Evolutionary conservation across 2,329 filamentous ascomycete genomes (phyloP).

Genomic region (Huntiella bhutanensis): DNA sequence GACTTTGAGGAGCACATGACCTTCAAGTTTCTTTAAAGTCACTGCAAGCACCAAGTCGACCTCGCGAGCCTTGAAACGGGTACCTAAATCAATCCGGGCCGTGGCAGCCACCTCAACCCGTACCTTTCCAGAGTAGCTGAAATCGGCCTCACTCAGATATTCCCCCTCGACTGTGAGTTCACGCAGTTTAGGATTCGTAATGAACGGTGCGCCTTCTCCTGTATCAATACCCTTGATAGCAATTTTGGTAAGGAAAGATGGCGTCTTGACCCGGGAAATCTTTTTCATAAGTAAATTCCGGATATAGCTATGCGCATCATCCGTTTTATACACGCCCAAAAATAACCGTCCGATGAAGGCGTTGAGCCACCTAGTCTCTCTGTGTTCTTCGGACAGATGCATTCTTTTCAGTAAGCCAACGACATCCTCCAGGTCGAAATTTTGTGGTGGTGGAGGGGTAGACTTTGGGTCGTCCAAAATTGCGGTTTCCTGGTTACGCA

Average conservation of each 20-base stretch:
- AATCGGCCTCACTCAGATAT: slow-evolving; percentile 66
- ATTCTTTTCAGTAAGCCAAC: slow-evolving; percentile 77
- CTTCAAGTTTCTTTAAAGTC: slow-evolving; percentile 67
- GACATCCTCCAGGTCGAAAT: slow-evolving; percentile 71
- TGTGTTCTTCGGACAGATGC: slow-evolving; percentile 77
- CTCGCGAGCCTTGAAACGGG: slow-evolving; percentile 74
- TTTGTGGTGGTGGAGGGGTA: slow-evolving; percentile 36
- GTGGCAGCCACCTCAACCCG: slow-evolving; percentile 82
- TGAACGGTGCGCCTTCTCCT: slow-evolving; percentile 68
- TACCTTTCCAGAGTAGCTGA: slow-evolving; percentile 79
- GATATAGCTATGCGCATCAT: slow-evolving; percentile 60
- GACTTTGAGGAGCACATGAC: slow-evolving; percentile 67
- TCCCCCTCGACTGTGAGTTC: slow-evolving; percentile 87
- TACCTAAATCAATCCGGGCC: slow-evolving; percentile 74
- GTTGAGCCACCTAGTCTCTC: slow-evolving; percentile 87
- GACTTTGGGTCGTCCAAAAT: slow-evolving; percentile 22
- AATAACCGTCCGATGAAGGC: slow-evolving; percentile 78
- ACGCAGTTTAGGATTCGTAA: slow-evolving; percentile 73
- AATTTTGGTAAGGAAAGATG: slow-evolving; percentile 72
- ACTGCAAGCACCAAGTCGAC: slow-evolving; percentile 78
- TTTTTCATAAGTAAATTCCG: slow-evolving; percentile 85
- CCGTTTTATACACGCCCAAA: slow-evolving; percentile 68
- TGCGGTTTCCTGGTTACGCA: slow-evolving; percentile 63
- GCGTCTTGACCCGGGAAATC: slow-evolving; percentile 82
- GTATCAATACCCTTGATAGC: slow-evolving; percentile 68